These are phyloP conservation scores for Cladosporium sp. DNA, from an alignment of 2,329 filamentous ascomycete genomes.

Conservation along the genomic window DNA sequence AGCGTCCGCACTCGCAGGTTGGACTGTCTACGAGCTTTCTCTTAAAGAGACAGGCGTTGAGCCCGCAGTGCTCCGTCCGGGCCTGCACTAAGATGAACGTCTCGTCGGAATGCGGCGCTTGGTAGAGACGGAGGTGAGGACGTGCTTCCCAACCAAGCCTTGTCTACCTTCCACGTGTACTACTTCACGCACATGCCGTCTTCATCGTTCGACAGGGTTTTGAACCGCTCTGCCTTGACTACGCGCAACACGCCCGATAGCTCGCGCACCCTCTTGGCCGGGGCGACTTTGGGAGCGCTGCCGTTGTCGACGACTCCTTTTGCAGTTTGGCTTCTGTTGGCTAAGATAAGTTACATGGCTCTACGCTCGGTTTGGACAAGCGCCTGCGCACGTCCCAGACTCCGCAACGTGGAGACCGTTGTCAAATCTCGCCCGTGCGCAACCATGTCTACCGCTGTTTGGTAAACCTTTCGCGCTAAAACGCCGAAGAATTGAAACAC, in stretches of 20 bases:
- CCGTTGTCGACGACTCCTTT: too few relatives aligned
- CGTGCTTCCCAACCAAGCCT: slow-evolving; percentile 1
- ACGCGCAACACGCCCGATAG: slow-evolving; percentile 7
- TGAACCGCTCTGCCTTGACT: slow-evolving; percentile 7
- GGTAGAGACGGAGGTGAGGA: too few relatives aligned
- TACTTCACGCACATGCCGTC: slow-evolving; percentile 3
- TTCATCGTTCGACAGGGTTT: slow-evolving; percentile 2
- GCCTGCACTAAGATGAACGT: too few relatives aligned
- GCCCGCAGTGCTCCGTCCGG: too few relatives aligned
- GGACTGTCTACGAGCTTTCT: too few relatives aligned
- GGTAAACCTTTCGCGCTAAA: background rate
- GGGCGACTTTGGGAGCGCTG: slow-evolving; percentile 40
- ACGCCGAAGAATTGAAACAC: background rate
- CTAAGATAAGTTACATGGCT: background rate
- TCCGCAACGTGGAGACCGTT: background rate
- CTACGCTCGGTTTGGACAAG: background rate
- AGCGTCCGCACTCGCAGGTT: too few relatives aligned
- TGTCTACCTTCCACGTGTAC: slow-evolving; percentile 10
- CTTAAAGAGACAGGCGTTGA: too few relatives aligned
- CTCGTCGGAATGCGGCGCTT: too few relatives aligned
- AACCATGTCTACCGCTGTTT: background rate
- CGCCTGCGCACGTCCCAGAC: background rate
- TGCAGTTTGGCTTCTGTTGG: too few relatives aligned
- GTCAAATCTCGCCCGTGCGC: background rate
- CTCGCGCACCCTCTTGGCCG: slow-evolving; percentile 8